Evolutionary conservation across 148 eudicot species (phyloP), one percentile per base, ranked within the genome.

Genomic region (Chenopodium formosanum): DNA sequence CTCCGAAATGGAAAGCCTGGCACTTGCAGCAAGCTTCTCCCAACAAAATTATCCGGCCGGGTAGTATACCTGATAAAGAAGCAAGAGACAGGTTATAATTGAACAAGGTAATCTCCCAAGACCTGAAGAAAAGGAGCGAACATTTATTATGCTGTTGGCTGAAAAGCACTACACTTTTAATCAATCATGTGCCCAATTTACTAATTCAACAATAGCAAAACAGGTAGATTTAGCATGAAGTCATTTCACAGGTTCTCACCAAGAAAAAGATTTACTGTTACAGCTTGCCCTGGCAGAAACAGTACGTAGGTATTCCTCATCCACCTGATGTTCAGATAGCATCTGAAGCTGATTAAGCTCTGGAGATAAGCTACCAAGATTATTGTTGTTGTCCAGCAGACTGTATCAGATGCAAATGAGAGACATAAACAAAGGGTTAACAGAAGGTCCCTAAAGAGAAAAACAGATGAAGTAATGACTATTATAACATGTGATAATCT

Each of bases 281-380:
- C 88, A 77, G 32, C 76, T 73, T 63, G 71, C 32, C 48, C 58
- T 31, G 52, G 37, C 37, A 58, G 75, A 14, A 69, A 74, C 64
- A 66, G 53, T 67, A 37, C 78, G 72, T 9, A 83, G 80, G 52
- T 74, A 86, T 34, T 40, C 76, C 77, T 85, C 86, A 79, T 86
- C 84, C 79, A 88, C 85, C 73, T 85, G 90, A 82, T 82, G 78
- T 80, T 87, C 88, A 84, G 89, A 86, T 69, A 83, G 75, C 79
- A 82, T 81, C 84, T 88, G 83, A 66, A 86, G 89, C 78, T 83
- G 77, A 67, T 83, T 27, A 48, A 82, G 84, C 76, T 85, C 87
- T n/a, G 89, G 87, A 76, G 88, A 63, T 32, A 85, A 65, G 69
- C 83, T 56, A 78, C 73, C 86, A 67, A 88, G 85, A 75, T 78